A percentile compares a stretch with the other conserved stretches of the same genome.
Conservation (phyloP, 345 rosid species). For the Psidium friedrichsthalianum region DNA sequence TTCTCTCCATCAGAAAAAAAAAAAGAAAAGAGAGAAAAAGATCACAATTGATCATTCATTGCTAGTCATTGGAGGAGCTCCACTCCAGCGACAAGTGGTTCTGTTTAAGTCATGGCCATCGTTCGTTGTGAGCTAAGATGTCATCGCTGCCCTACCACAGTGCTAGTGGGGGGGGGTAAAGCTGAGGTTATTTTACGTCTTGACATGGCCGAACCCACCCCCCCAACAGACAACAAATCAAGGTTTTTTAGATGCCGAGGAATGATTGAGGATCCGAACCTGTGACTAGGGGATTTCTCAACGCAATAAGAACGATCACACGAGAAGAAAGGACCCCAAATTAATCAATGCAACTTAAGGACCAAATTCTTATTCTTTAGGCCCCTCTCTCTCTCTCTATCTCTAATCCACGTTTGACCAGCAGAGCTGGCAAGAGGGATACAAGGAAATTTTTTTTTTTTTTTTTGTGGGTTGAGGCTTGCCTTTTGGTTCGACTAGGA, state of each 20-base stretch:
- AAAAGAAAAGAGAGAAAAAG: background rate
- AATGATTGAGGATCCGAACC: background rate
- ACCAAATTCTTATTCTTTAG: background rate
- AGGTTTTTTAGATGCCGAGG: background rate
- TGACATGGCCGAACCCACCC: background rate
- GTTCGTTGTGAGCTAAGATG: background rate
- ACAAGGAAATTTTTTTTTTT: background rate
- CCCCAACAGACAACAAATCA: background rate
- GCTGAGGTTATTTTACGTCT: background rate
- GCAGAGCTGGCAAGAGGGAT: background rate
- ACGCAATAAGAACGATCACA: background rate
- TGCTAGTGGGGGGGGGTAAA: background rate
- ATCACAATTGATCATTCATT: background rate
- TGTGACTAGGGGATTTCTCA: background rate
- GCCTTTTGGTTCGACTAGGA: background rate
- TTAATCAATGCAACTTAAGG: background rate
- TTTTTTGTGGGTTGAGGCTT: background rate
- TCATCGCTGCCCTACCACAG: background rate
- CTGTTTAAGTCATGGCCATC: background rate
- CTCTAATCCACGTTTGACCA: background rate
- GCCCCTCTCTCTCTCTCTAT: background rate
- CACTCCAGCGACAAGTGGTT: background rate
- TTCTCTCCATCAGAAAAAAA: background rate
- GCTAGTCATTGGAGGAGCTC: background rate
- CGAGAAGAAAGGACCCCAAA: background rate